Conservation (phyloP, 495 filamentous ascomycete genomes). For the Penicillium samsonianum region DNA sequence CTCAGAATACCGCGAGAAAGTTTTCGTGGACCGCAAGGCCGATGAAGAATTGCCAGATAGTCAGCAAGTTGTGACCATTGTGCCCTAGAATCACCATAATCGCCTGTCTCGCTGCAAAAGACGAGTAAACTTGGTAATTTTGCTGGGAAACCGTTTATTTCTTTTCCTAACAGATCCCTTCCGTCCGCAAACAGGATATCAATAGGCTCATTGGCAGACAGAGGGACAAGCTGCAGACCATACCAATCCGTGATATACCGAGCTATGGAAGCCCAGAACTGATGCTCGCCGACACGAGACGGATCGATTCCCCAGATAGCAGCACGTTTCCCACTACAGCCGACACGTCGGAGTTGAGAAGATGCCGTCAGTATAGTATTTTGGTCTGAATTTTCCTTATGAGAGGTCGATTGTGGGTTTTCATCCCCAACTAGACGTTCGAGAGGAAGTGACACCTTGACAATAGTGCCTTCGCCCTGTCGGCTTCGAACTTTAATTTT, state of each 20-base stretch:
- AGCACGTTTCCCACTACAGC: conserved; percentile 12
- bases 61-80: conserved; percentile 29
- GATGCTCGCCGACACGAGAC: not conserved
- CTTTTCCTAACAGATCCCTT: conserved; percentile 17
- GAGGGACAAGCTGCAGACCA: conserved; percentile 38
- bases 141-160: conserved; percentile 14
- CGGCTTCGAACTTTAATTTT: conserved; percentile 51
- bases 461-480: conserved; percentile 47
- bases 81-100: conserved; percentile 14
- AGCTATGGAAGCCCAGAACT: conserved; percentile 18
- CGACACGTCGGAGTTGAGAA: conserved; percentile 20
- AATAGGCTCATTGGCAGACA: conserved; percentile 18
- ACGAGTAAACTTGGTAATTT: conserved; percentile 22
- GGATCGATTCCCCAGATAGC: conserved; percentile 25
- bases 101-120: conserved; percentile 24
- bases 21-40: conserved; percentile 61
- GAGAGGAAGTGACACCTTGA: conserved; percentile 48
- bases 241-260: conserved; percentile 43
- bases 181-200: conserved; percentile 43
- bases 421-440: conserved; percentile 25
- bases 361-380: conserved; percentile 13
- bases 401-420: not conserved
- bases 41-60: conserved; percentile 41
- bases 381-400: conserved; percentile 1
- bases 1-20: conserved; percentile 53